Evolutionary conservation across 192 early-diverging fungal genomes (phyloP), one percentile per base, ranked within the genome.

Genomic region (Coemansia sp.): DNA sequence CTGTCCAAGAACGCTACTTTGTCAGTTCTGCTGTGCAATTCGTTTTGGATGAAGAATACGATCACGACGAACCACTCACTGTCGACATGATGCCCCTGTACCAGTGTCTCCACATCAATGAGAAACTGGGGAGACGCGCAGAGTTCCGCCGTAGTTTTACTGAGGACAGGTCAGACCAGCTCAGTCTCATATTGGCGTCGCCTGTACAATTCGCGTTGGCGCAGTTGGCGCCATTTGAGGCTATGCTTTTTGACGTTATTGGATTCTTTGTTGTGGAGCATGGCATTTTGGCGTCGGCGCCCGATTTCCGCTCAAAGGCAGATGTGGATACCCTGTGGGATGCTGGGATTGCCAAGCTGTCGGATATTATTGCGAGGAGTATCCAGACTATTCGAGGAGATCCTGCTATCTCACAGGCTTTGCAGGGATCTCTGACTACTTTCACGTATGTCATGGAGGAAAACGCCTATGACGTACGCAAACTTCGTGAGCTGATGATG

Each of bases 191-290:
- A n/a, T 75, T 98, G 8, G 86, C 89, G 2, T 78, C 90, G 17
- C 84, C 87, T 4, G 89, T 97, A 66, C 62, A 71, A 29, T 78
- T 83, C 69, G 87, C 85, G 10, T 71, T 96, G 66, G 84, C 86
- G 42, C 84, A 88, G 42, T 89, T 88, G 41, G 84, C 20, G n/a
- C 59, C 74, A 63, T 93, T 42, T 67, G 83, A 62, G 85, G 82
- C 27, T 3, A 88, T 94, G 60, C 78, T 99, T 41, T 87, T 93
- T 62, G 95, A 99, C 45, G 89, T 98, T 63, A 91, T 94, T 15
- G 98, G 98, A 13, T 99, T 98, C 69, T 99, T 99, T 72, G 89
- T 97, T 32, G 90, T 99, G 1, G 98, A 99, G 70, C 89, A 93
- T 45, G 87, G 89, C 34, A 91, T 99, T 58, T 70, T 96, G 40